Evolutionary conservation across 2,329 filamentous ascomycete species (phyloP).

Genomic region (Xylaria sp.): DNA sequence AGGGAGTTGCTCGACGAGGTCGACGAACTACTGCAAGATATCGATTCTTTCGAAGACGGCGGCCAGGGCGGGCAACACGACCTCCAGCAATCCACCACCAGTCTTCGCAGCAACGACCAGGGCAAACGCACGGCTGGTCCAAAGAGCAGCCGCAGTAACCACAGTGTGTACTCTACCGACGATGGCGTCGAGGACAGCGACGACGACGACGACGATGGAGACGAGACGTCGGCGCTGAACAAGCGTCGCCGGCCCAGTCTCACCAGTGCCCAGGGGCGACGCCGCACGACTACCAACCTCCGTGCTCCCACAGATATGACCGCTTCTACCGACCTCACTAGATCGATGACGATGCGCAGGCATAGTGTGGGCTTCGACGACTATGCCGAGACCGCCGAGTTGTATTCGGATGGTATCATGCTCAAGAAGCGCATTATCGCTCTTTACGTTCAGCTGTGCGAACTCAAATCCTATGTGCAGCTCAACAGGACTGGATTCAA

Average conservation of each 20-base stretch:
- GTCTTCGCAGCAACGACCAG: conserved; percentile 41
- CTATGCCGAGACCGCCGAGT: conserved; percentile 74
- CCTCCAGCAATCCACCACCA: conserved; percentile 33
- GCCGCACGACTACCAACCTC: conserved; percentile 46
- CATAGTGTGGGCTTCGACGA: conserved; percentile 76
- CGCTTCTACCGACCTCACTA: conserved; percentile 65
- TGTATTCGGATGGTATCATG: conserved; percentile 74
- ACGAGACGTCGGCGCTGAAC: conserved; percentile 62
- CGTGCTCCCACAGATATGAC: conserved; percentile 60
- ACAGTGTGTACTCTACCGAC: conserved; percentile 57
- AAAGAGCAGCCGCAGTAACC: conserved; percentile 45
- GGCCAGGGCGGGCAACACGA: conserved; percentile 46
- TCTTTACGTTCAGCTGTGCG: conserved; percentile 90
- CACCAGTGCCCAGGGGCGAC: conserved; percentile 42
- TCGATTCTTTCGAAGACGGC: conserved; percentile 70
- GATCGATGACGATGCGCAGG: conserved; percentile 61
- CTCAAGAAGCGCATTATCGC: conserved; percentile 90
- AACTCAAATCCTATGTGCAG: conserved; percentile 94
- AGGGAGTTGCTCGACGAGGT: conserved; percentile 84
- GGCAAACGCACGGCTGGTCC: conserved; percentile 46
- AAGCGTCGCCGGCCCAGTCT: conserved; percentile 50
- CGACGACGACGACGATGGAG: conserved; percentile 45
- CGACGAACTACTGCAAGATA: conserved; percentile 75
- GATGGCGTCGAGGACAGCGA: conserved; percentile 66
- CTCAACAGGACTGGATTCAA: conserved; percentile 96